Conservation (phyloP, 1,284 basidiomycete genomes). For the Polyporus tsugae region DNA sequence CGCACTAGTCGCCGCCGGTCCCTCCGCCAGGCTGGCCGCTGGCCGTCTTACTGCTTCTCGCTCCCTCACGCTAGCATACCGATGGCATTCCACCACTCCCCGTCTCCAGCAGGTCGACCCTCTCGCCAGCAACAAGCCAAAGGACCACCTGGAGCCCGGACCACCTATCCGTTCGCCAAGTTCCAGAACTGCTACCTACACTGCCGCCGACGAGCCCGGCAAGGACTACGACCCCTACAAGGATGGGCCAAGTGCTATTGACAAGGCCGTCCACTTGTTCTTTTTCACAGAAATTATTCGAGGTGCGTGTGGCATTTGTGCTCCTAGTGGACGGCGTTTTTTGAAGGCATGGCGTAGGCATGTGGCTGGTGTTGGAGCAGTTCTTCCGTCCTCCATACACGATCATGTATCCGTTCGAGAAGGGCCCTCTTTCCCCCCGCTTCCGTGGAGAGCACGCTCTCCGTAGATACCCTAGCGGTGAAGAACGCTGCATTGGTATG, state of each 20-base stretch:
- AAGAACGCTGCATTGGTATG: slow-evolving; percentile 98
- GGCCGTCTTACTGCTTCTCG: slow-evolving; percentile 43
- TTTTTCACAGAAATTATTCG: slow-evolving; percentile 99
- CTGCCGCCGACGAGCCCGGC: slow-evolving; percentile 53
- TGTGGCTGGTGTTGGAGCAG: slow-evolving; percentile 99
- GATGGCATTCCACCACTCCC: slow-evolving; percentile 50
- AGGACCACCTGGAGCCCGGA: slow-evolving; percentile 23
- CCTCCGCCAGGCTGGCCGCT: slow-evolving; percentile 41
- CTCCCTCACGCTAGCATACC: slow-evolving; percentile 50
- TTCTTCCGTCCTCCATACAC: slow-evolving; percentile 98
- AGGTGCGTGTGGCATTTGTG: slow-evolving; percentile 60
- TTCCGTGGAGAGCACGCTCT: slow-evolving; percentile 99
- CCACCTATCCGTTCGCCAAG: slow-evolving; percentile 41
- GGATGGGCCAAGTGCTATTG: slow-evolving; percentile 86
- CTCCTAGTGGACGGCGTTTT: slow-evolving; percentile 14
- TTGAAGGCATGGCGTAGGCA: slow-evolving; percentile 63
- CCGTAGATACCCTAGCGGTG: slow-evolving; percentile 96
- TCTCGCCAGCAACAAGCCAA: slow-evolving; percentile 21
- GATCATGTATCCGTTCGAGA: slow-evolving; percentile 98
- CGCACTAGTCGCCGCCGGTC: slow-evolving; percentile 37
- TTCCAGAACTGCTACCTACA: slow-evolving; percentile 47
- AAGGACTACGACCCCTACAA: slow-evolving; percentile 73
- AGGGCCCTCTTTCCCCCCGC: slow-evolving; percentile 96
- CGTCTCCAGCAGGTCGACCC: slow-evolving; percentile 35
- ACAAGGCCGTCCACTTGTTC: slow-evolving; percentile 97